Percentiles rank a stretch among this genome's conserved stretches.
These are phyloP conservation scores for Phytophthora citricola DNA, from an alignment of 352 stramenopile species.

Conservation along the genomic window DNA sequence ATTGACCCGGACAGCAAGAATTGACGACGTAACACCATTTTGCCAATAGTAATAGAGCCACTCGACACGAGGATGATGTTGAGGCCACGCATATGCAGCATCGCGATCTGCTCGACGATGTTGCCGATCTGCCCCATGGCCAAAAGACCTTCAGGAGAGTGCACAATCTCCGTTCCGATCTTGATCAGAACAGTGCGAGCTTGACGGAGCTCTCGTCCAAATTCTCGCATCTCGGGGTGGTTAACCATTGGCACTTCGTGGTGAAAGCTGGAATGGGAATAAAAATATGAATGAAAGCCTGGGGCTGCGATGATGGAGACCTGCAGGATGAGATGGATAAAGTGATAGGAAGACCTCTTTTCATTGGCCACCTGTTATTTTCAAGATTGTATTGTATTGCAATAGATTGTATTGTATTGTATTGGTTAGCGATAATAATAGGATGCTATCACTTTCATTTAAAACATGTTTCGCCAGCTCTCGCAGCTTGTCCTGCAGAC, in stretches of 20 bases:
- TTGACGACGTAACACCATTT: conserved; percentile 78
- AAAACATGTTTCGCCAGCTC: background rate
- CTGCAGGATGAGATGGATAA: too few relatives aligned
- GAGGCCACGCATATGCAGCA: conserved; percentile 78
- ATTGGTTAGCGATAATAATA: too few relatives aligned
- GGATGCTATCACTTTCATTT: too few relatives aligned
- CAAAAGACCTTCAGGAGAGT: conserved; percentile 70
- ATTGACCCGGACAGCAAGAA: conserved; percentile 80
- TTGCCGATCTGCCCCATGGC: conserved; percentile 52
- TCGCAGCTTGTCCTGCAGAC: conserved; percentile 5
- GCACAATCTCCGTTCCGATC: conserved; percentile 83
- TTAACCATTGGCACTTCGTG: background rate
- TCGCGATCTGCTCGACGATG: conserved; percentile 85
- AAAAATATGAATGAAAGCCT: too few relatives aligned
- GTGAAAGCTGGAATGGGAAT: background rate
- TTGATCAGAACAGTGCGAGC: conserved; percentile 77
- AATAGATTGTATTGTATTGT: too few relatives aligned
- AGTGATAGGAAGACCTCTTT: too few relatives aligned
- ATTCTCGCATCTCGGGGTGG: conserved; percentile 9
- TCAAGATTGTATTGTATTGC: too few relatives aligned
- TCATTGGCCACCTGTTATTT: too few relatives aligned
- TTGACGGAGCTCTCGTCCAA: conserved; percentile 53
- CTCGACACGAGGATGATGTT: conserved; percentile 83
- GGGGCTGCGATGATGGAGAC: too few relatives aligned
- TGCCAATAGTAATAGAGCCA: conserved; percentile 73